Evolutionary conservation across 2,329 filamentous ascomycete genomes (phyloP).

Genomic region (Plenodomus tracheiphilus): DNA sequence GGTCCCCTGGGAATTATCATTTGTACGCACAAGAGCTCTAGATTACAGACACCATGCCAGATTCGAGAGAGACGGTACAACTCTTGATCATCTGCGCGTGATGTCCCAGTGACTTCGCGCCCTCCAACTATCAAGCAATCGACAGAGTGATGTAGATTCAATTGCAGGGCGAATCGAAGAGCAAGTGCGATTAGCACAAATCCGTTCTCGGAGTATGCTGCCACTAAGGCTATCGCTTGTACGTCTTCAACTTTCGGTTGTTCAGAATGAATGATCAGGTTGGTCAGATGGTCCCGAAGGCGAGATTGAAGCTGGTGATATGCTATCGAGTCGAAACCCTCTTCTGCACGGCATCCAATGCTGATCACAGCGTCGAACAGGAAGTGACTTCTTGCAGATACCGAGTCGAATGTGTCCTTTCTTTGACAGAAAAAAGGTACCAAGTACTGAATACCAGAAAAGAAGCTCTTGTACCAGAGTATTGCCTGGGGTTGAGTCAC

Average conservation of each 20-base stretch:
- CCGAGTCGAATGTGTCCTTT: conserved; percentile 51
- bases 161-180: conserved; percentile 55
- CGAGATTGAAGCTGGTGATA: conserved; percentile 41
- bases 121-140: conserved; percentile 47
- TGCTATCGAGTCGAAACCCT: conserved; percentile 44
- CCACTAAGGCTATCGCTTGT: conserved; percentile 56
- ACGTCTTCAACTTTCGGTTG: conserved; percentile 53
- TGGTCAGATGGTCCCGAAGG: conserved; percentile 49
- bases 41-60: conserved; percentile 58
- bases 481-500: conserved; percentile 31
- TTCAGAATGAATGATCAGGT: conserved; percentile 48
- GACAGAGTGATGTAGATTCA: conserved; percentile 46
- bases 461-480: conserved; percentile 36
- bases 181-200: conserved; percentile 56
- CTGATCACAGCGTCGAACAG: conserved; percentile 58
- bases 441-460: conserved; percentile 48
- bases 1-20: not conserved
- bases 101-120: not conserved
- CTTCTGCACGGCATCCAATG: conserved; percentile 56
- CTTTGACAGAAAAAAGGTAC: conserved; percentile 54
- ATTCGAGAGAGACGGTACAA: conserved; percentile 48
- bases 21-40: conserved; percentile 50
- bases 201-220: conserved; percentile 58
- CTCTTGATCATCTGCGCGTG: conserved; percentile 29
- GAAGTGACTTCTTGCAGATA: conserved; percentile 53